A percentile compares a stretch with the other conserved stretches of the same genome.
Evolutionary conservation across 2,329 filamentous ascomycete genomes (phyloP).

Genomic region (Orbilia brochopaga): DNA sequence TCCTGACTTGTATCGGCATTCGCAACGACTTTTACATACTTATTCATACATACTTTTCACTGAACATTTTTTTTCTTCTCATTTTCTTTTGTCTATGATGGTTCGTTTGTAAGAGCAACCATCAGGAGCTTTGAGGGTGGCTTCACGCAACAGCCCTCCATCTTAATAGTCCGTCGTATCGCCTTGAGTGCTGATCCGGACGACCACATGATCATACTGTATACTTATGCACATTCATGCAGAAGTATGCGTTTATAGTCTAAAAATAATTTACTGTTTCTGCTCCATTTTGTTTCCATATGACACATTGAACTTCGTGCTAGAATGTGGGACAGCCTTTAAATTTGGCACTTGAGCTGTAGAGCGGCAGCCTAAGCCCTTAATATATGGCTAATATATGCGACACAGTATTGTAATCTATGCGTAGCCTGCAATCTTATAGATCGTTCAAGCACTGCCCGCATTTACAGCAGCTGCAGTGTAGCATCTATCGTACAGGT

Average conservation of each 20-base stretch:
- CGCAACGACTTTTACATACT: not conserved
- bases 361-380: no score
- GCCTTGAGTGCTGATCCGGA: constrained; percentile 49
- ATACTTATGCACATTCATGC: not conserved
- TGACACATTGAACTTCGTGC: no score
- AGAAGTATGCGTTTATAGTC: not conserved
- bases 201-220: constrained; percentile 39
- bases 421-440: no score
- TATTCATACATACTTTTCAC: constrained; percentile 8
- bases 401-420: no score
- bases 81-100: constrained; percentile 13
- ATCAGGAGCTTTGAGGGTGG: constrained; percentile 45
- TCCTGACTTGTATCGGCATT: constrained; percentile 1
- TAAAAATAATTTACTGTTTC: constrained; percentile 44
- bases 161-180: constrained; percentile 50
- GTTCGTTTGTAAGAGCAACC: constrained; percentile 15
- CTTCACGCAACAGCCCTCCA: constrained; percentile 41
- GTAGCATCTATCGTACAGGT: no score
- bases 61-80: constrained; percentile 23
- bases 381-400: no score
- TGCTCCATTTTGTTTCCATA: constrained; percentile 18
- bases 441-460: no score
- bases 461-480: no score
- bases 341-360: no score
- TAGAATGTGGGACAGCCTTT: no score